These are phyloP conservation scores for Berkeleyomyces rouxiae DNA, from an alignment of 2,329 filamentous ascomycete genomes.

Conservation along the genomic window DNA sequence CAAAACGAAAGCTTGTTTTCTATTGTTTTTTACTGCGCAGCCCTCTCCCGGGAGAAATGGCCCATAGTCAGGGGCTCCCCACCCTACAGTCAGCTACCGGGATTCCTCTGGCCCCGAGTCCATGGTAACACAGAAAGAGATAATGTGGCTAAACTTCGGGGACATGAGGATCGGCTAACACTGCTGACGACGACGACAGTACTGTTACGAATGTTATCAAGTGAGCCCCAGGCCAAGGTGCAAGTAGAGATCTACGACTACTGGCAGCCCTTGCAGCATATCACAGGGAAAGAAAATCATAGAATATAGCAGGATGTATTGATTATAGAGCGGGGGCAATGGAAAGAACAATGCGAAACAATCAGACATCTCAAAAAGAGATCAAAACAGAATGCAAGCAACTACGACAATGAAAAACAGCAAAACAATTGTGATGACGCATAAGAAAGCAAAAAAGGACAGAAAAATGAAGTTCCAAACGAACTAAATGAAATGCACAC, in stretches of 20 bases:
- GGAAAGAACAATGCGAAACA: neutral
- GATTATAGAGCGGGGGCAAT: neutral
- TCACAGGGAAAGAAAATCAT: neutral
- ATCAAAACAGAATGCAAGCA: neutral
- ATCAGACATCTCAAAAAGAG: neutral
- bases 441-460: neutral
- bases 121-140: neutral
- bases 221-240: too few relatives aligned
- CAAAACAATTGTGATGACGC: neutral
- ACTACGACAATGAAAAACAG: neutral
- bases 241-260: too few relatives aligned
- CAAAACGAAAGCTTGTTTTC: neutral
- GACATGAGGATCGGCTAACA: neutral
- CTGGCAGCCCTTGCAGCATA: neutral
- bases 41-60: neutral
- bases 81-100: neutral
- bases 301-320: neutral
- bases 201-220: too few relatives aligned
- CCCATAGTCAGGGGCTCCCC: neutral
- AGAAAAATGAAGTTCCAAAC: neutral
- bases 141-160: neutral
- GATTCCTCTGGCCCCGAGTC: neutral
- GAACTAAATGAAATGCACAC: neutral
- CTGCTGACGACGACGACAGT: neutral
- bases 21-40: neutral